Base-by-base conservation (phyloP, 1,139 yeast species). In the Taiozyma sp. region DNA sequence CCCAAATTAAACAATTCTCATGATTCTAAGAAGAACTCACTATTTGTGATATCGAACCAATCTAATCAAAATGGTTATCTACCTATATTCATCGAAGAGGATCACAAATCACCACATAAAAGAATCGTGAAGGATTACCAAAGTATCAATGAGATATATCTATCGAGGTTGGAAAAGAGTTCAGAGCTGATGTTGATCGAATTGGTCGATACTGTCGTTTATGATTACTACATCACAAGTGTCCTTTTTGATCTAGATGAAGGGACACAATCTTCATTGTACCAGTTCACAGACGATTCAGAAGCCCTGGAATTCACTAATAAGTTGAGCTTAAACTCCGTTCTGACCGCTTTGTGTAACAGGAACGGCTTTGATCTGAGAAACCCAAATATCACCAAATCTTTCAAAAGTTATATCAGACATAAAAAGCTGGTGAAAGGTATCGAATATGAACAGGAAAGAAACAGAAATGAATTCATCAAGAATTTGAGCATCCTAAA, bases 351-450 rank as follows among this genome's bases (percentile, higher is more conserved):
- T 12, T 34, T 62, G 16, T 48, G 56, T 4, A 45, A 47, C 3
- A 53, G 65, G 50, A 56, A 58, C 36, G 63, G 63, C n/a, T 62
- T 58, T 46, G 36, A 53, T 16, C 32, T 56, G 43, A 56, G 65
- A 52, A 60, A 62, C 43, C 59, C 61, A 29, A 55, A 53, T 39
- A 59, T 57, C 5, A 40, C 60, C 2, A 45, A 48, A 8, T 34
- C 42, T 16, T 50, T 44, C 29, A 38, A 43, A 16, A 12, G 7
- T 45, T 3, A 5, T 47, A 2, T 2, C 45, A 16, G n/a, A 36
- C 3, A 49, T 52, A 23, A 55, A 43, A n/a, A 41, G 24, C 13
- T 14, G 19, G 5, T 48, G 43, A 51, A 54, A 29, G 43, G 57
- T 4, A 52, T 50, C 3, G 46, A 50, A 12, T 47, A 41, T 32